Conservation (phyloP, 225 moss, liverwort and hornwort genomes). For the Ulota crispa region DNA sequence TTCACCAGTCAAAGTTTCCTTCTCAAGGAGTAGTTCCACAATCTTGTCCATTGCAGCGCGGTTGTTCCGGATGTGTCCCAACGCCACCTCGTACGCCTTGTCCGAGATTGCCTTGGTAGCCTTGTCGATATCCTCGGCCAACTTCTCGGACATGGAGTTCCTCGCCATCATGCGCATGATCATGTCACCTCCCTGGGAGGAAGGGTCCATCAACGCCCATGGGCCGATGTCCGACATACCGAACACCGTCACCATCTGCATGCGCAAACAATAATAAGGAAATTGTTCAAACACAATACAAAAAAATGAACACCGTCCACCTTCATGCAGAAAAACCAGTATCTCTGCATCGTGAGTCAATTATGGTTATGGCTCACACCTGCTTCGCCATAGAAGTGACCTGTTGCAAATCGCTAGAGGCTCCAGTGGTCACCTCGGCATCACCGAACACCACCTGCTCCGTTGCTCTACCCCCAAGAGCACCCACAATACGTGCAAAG, state of each 20-base stretch:
- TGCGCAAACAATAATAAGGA: background rate
- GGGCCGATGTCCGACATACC: conserved; percentile 99
- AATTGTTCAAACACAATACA: background rate
- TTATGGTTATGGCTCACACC: conserved; percentile 28
- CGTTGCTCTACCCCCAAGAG: conserved; percentile 90
- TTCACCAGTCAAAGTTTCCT: conserved; percentile 75
- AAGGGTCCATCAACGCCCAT: conserved; percentile 96
- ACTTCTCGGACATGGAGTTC: conserved; percentile 91
- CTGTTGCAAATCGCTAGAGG: conserved; percentile 87
- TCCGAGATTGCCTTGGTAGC: conserved; percentile 93
- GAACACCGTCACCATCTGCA: conserved; percentile 95
- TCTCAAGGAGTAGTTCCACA: conserved; percentile 83
- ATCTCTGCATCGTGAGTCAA: background rate
- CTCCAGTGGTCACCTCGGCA: conserved; percentile 88
- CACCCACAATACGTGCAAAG: conserved; percentile 85
- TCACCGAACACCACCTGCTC: conserved; percentile 90
- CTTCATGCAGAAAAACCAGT: too few species aligned
- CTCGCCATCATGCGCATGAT: conserved; percentile 99
- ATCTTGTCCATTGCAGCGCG: conserved; percentile 90
- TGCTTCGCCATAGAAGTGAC: conserved; percentile 99
- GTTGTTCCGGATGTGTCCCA: conserved; percentile 73
- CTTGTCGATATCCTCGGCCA: conserved; percentile 88
- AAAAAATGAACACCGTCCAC: too few species aligned
- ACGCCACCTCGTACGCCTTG: conserved; percentile 72
- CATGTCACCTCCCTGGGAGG: conserved; percentile 93